Percentiles rank a stretch among this genome's conserved stretches.
Conservation (phyloP, 1,139 yeast species). For the Maudiozyma humilis region DNA sequence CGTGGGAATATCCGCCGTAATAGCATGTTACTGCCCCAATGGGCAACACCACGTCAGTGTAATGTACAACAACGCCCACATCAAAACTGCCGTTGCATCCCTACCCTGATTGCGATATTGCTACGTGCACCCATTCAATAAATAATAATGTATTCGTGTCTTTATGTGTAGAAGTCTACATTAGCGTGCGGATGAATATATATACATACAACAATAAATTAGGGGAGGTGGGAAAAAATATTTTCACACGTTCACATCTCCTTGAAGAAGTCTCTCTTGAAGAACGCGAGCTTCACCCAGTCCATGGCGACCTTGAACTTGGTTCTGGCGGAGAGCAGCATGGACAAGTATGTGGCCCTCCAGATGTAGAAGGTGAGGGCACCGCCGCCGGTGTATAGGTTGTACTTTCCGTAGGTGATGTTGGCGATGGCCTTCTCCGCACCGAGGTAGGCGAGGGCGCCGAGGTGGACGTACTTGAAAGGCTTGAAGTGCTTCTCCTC, state of each 20-base stretch:
- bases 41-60: no score
- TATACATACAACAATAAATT: neutral
- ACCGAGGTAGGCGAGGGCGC: slow-evolving; percentile 78
- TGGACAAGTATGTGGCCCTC: slow-evolving; percentile 86
- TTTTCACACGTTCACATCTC: no score
- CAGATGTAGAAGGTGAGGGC: slow-evolving; percentile 82
- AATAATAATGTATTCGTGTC: neutral
- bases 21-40: no score
- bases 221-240: no score
- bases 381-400: slow-evolving; percentile 83
- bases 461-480: slow-evolving; percentile 60
- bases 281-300: slow-evolving; percentile 80
- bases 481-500: slow-evolving; percentile 45
- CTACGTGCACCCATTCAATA: no score
- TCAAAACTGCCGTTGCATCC: no score
- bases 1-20: no score
- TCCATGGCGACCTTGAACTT: slow-evolving; percentile 79
- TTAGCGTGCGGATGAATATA: neutral
- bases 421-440: slow-evolving; percentile 94
- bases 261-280: slow-evolving; percentile 72
- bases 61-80: no score
- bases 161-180: neutral
- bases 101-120: no score
- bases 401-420: slow-evolving; percentile 81
- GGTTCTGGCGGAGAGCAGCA: slow-evolving; percentile 85